A percentile compares a stretch with the other conserved stretches of the same genome.
phyloP scores from a whole-genome alignment of 2,329 filamentous ascomycete genomes.

The Neonectria ditissima region DNA sequence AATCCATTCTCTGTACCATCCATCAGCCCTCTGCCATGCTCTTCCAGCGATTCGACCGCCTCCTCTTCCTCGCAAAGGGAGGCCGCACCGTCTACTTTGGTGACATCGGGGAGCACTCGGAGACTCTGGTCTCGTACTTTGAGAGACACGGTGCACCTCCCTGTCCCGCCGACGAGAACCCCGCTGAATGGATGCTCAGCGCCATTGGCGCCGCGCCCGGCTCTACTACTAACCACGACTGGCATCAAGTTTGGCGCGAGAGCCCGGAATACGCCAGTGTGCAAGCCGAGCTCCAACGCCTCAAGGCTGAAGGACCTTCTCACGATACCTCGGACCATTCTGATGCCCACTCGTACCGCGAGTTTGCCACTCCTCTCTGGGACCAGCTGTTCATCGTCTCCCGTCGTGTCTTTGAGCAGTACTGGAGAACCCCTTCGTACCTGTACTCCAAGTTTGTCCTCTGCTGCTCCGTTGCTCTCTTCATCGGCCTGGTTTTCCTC shows the following conservation, averaged over 20 bases:
- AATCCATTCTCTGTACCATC: constrained; percentile 64
- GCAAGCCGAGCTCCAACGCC: constrained; percentile 65
- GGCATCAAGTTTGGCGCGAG: constrained; percentile 45
- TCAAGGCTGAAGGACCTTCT: constrained; percentile 63
- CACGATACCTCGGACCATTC: constrained; percentile 44
- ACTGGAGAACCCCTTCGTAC: constrained; percentile 90
- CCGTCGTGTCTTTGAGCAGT: constrained; percentile 85
- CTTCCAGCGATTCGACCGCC: constrained; percentile 63
- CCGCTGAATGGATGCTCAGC: constrained; percentile 45
- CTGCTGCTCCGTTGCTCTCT: constrained; percentile 74
- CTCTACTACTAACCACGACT: constrained; percentile 38
- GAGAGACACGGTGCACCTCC: constrained; percentile 33
- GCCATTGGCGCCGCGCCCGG: constrained; percentile 43
- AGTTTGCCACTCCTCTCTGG: constrained; percentile 83
- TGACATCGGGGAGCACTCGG: constrained; percentile 42
- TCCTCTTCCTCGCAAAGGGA: constrained; percentile 59
- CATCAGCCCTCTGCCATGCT: constrained; percentile 60
- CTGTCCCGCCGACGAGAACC: constrained; percentile 40
- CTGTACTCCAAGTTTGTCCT: constrained; percentile 85
- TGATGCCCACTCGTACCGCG: constrained; percentile 65
- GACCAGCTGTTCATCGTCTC: constrained; percentile 76
- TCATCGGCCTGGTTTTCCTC: constrained; percentile 86
- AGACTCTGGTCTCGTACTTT: constrained; percentile 39
- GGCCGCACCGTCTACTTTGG: constrained; percentile 44
- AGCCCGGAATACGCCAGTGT: constrained; percentile 63